Conservation (phyloP, 139 green algal species). For the Closterium sp. region DNA sequence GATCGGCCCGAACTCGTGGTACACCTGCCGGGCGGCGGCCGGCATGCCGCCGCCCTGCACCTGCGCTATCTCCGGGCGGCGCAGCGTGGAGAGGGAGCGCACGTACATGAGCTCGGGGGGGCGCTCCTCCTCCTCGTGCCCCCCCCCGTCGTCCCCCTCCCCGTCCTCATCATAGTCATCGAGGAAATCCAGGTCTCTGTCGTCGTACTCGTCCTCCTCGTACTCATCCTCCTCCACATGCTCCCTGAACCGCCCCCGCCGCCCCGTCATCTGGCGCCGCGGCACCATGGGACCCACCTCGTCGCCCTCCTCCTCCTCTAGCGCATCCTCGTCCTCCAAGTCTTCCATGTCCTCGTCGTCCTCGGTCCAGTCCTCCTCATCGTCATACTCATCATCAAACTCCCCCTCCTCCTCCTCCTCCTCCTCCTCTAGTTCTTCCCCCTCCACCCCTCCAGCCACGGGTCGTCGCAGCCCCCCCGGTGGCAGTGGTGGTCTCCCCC, state of each 20-base stretch:
- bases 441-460: not conserved
- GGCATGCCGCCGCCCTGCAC: not conserved
- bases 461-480: not conserved
- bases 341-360: not conserved
- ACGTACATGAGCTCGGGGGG: not conserved
- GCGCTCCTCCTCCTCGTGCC: not conserved
- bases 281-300: not conserved
- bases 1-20: constrained; percentile 25
- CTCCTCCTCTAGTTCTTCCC: not conserved
- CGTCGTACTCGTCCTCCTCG: not conserved
- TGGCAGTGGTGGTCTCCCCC: not conserved
- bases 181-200: not conserved
- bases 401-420: not conserved
- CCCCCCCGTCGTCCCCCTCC: not conserved
- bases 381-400: not conserved
- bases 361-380: not conserved
- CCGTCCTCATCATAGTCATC: not conserved
- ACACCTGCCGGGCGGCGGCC: not conserved
- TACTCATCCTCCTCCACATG: not conserved
- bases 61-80: not conserved
- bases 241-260: not conserved
- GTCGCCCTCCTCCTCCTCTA: not conserved
- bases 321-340: not conserved
- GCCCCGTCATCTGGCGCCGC: not conserved
- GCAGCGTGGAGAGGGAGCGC: not conserved